phyloP scores from a whole-genome alignment of 2,329 filamentous ascomycete genomes.

The Allantophomopsis lycopodina region DNA sequence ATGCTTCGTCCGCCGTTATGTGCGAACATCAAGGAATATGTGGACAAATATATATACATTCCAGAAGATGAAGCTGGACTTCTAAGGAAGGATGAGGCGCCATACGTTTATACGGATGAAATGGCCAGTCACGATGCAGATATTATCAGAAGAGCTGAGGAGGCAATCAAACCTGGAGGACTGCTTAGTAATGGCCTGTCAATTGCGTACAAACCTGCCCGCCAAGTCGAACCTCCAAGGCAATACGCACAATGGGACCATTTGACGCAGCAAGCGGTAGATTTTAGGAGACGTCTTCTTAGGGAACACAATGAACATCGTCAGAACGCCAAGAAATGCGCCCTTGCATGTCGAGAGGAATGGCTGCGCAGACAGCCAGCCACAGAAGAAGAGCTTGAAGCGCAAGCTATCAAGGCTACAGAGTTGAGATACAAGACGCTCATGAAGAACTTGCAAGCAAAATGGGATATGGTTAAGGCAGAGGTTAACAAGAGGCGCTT shows the following conservation, averaged over 20 bases:
- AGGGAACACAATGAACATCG: conserved; percentile 70
- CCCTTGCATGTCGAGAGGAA: conserved; percentile 63
- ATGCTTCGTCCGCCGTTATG: conserved; percentile 35
- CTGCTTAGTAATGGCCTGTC: conserved; percentile 58
- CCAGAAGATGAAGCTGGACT: conserved; percentile 43
- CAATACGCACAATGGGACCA: conserved; percentile 87
- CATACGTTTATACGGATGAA: conserved; percentile 41
- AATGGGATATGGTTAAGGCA: conserved; percentile 49
- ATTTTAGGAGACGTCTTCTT: conserved; percentile 69
- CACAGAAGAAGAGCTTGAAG: conserved; percentile 66
- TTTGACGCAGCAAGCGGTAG: conserved; percentile 62
- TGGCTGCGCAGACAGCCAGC: conserved; percentile 65
- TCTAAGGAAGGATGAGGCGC: conserved; percentile 41
- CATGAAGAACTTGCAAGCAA: conserved; percentile 38
- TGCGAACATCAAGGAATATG: conserved; percentile 42
- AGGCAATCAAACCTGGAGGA: conserved; percentile 63
- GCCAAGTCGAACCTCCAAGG: conserved; percentile 52
- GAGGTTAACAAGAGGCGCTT: conserved; percentile 48
- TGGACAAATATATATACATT: conserved; percentile 32
- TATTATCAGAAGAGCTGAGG: conserved; percentile 54
- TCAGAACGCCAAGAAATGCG: conserved; percentile 63
- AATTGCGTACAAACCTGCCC: conserved; percentile 59
- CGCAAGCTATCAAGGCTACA: conserved; percentile 58
- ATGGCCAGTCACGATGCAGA: conserved; percentile 54
- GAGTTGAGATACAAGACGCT: conserved; percentile 60